phyloP scores from a whole-genome alignment of 768 basidiomycete species.

The Lentinula sp. region DNA sequence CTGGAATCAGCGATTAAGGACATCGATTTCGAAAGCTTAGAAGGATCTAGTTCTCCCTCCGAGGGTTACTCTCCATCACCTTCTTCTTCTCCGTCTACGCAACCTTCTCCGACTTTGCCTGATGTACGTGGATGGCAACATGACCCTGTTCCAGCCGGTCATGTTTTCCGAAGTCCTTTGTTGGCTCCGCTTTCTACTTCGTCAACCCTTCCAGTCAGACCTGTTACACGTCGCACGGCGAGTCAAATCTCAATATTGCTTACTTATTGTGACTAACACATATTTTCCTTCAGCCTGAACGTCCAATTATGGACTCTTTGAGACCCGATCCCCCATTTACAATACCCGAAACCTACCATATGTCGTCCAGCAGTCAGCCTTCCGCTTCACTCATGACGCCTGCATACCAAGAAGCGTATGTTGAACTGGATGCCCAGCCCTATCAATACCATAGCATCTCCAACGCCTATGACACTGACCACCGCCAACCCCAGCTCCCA shows the following conservation, averaged over 20 bases:
- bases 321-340: conserved; percentile 7
- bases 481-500: not conserved
- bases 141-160: conserved; percentile 9
- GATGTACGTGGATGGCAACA: not conserved
- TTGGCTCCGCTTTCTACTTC: conserved; percentile 17
- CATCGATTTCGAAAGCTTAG: conserved; percentile 16
- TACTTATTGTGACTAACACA: not conserved
- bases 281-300: not conserved
- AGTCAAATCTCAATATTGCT: not conserved
- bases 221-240: not conserved
- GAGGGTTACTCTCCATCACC: conserved; percentile 6
- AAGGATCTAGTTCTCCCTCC: not conserved
- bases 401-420: not conserved
- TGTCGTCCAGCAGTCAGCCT: not conserved
- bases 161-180: conserved; percentile 21
- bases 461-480: not conserved
- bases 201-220: not conserved
- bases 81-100: not conserved
- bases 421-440: not conserved
- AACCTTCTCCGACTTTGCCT: not conserved
- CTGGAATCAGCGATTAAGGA: conserved; percentile 36
- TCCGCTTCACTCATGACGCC: not conserved
- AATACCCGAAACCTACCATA: not conserved
- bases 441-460: not conserved
- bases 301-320: not conserved